Evolutionary conservation across 805 yeast genomes (phyloP).

Genomic region (Wickerhamomyces chaumierensis): DNA sequence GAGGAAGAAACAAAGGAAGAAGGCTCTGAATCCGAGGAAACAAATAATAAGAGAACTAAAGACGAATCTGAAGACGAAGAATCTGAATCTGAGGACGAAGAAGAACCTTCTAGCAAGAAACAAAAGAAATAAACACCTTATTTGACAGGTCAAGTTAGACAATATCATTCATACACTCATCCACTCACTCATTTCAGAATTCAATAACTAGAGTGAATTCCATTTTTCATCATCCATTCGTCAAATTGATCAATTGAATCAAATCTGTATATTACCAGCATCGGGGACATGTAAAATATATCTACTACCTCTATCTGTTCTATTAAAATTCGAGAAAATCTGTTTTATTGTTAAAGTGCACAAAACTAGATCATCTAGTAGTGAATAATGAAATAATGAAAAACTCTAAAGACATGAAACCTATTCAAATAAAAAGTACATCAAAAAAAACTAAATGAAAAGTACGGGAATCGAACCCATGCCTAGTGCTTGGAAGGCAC

Average conservation of each 20-base stretch:
- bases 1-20: constrained; percentile 2
- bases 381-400: neutral
- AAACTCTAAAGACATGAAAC: neutral
- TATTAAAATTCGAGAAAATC: too few species aligned
- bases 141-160: too few species aligned
- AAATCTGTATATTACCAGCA: too few species aligned
- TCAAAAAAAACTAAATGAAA: constrained; percentile 35
- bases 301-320: too few species aligned
- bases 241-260: too few species aligned
- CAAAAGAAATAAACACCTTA: neutral
- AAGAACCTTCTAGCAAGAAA: neutral
- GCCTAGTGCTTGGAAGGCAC: constrained; percentile 88
- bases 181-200: too few species aligned
- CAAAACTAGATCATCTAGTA: too few species aligned
- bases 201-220: too few species aligned
- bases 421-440: neutral
- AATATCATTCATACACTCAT: too few species aligned
- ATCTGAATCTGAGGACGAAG: neutral
- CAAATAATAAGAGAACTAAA: neutral
- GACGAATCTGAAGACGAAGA: neutral
- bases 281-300: too few species aligned
- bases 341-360: too few species aligned
- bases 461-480: constrained; percentile 89
- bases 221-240: too few species aligned
- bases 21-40: neutral